A percentile compares a stretch with the other conserved stretches of the same genome.
These are phyloP conservation scores for Nicotiana undulata DNA, from an alignment of 257 asterid species.

Conservation along the genomic window DNA sequence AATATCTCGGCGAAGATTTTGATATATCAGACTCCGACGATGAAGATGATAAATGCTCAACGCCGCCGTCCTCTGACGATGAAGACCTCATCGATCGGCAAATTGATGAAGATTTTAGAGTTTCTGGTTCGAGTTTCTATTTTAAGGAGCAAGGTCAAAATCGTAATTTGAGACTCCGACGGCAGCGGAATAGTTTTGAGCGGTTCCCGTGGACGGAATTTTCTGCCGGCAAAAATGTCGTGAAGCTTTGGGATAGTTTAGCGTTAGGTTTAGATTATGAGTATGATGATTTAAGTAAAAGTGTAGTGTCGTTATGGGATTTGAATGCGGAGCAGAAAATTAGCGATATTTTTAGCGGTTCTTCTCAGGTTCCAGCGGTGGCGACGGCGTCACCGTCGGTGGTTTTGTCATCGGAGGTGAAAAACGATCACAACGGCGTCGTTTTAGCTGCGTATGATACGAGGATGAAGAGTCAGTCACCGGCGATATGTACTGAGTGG, in stretches of 20 bases:
- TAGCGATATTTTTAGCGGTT: constrained; percentile 3
- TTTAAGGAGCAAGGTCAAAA: constrained; percentile 18
- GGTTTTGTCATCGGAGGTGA: constrained; percentile 43
- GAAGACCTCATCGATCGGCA: constrained; percentile 16
- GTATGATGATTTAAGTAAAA: constrained; percentile 11
- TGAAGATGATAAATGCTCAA: constrained; percentile 10
- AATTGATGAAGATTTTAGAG: constrained; percentile 37
- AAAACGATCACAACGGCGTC: constrained; percentile 35
- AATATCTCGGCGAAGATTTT: constrained; percentile 30
- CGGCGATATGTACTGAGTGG: constrained; percentile 66
- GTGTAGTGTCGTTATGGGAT: constrained; percentile 54
- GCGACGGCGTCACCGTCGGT: constrained; percentile 22
- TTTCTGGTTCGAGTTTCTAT: constrained; percentile 33
- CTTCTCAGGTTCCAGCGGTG: constrained; percentile 13
- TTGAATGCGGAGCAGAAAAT: constrained; percentile 9
- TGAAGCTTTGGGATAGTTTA: constrained; percentile 67
- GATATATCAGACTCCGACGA: constrained; percentile 48
- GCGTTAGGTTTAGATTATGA: constrained; percentile 22
- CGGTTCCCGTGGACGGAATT: constrained; percentile 43
- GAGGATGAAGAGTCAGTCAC: constrained; percentile 38
- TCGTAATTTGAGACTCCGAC: constrained; percentile 29
- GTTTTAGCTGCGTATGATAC: constrained; percentile 54
- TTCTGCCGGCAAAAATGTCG: constrained; percentile 59
- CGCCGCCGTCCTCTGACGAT: constrained; percentile 31
- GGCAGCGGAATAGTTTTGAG: constrained; percentile 20